phyloP scores from a whole-genome alignment of 148 eudicot genomes.

The Fagopyrum esculentum region DNA sequence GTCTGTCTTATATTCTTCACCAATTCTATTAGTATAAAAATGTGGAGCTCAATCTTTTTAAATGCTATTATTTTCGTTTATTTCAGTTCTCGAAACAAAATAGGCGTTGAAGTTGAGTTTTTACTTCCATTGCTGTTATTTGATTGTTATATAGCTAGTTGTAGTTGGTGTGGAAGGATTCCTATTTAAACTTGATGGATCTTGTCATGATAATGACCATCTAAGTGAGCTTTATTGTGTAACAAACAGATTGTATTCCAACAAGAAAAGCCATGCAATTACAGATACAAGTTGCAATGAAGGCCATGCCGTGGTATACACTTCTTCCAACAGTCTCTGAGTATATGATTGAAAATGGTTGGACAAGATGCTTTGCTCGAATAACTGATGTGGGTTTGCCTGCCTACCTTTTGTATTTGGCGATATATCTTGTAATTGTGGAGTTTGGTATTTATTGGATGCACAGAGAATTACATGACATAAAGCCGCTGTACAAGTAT shows the following conservation, averaged over 20 bases:
- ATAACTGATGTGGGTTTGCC: conserved; percentile 54
- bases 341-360: conserved; percentile 60
- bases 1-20: background rate
- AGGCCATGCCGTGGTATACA: conserved; percentile 82
- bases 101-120: background rate
- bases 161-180: background rate
- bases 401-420: conserved; percentile 32
- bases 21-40: background rate
- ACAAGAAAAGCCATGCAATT: conserved; percentile 58
- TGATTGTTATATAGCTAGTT: background rate
- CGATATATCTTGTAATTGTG: conserved; percentile 50
- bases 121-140: too few species aligned
- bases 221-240: background rate
- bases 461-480: conserved; percentile 80
- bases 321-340: conserved; percentile 62
- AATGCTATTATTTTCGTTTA: too few species aligned
- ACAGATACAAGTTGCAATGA: conserved; percentile 82
- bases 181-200: background rate
- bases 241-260: conserved; percentile 60
- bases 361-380: conserved; percentile 63
- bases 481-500: conserved; percentile 76
- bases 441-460: conserved; percentile 92
- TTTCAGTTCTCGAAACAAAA: too few species aligned
- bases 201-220: background rate
- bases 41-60: too few species aligned